Evolutionary conservation across 257 asterid genomes (phyloP), one percentile per base, ranked within the genome.

Genomic region (Apocynum venetum): DNA sequence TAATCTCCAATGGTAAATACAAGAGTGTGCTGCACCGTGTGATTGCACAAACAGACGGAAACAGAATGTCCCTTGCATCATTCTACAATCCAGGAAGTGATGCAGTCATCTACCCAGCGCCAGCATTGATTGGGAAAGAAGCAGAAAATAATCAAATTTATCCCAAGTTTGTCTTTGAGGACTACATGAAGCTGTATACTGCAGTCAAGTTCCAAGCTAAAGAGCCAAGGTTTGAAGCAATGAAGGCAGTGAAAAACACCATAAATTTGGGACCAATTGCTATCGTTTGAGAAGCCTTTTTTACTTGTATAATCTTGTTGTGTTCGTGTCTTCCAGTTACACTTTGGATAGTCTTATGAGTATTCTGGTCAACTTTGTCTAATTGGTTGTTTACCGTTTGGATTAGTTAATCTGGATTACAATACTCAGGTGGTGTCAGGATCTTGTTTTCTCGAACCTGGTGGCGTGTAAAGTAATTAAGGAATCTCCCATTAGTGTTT

Each of bases 141-240:
- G 83, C 82, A 14, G 79, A 82, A 67, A 71, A 80, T 55, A 86
- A 84, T 31, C 81, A 84, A 13, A 72, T 76, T 75, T 90, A 92
- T 74, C 94, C 94, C 1, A 92, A 90, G 71, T 90, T 92, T 40
- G 91, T 92, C 75, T 92, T 92, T 64, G 91, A 87, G 38, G 97
- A 92, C 81, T 92, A 92, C 85, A 90, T 92, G 94, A 92, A 90
- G 78, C 86, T 85, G 66, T 92, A 92, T 76, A 82, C 88, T 31
- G 89, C 86, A 1, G 87, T 92, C 48, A 92, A 92, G 82, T 90
- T 90, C 84, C 90, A 92, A 79, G 93, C 89, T 7, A 91, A 91
- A 81, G 94, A 88, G 59, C 97, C 94, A 55, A 89, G 97, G 74
- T 91, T 91, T 81, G 93, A 91, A 78, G 91, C 97, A 67, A 82